Evolutionary conservation across 163 green algal genomes (phyloP), one percentile per base, ranked within the genome.

Genomic region (Smithsoniella earleae): DNA sequence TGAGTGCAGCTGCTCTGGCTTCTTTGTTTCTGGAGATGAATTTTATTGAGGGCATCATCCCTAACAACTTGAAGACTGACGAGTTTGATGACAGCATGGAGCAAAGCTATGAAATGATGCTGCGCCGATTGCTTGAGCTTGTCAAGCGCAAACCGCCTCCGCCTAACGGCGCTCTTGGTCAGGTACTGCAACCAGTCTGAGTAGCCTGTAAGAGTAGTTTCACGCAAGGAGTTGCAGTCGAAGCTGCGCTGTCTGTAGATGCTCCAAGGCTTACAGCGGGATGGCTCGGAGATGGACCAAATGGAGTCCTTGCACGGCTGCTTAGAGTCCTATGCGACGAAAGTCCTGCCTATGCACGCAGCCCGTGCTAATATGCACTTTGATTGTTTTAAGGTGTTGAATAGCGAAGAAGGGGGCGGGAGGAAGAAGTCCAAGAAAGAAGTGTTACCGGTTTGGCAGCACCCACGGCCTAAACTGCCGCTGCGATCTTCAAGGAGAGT

Each of bases 1-100:
- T 69, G 58, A 69, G 58, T 34, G 58, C 58, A 3, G 58, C 58
- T 38, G 58, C 27, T 45, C 58, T 69, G 58, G 58, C 58, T 22
- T 69, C 58, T n/a, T 13, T 69, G 58, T 69, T 69, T 13, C 25
- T 69, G 5, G 58, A 69, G 25, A 69, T 69, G 58, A 69, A 69
- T 13, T 69, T 69, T 1, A 69, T 69, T 1, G 58, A 69, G 16
- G 58, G 58, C 25, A 69, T 69, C 25, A 69, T 69, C 6, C 58
- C 58, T 4, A 69, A 31, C 58, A 69, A 31, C 34, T 34, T 69
- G 30, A 69, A 69, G 34, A 43, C 58, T 28, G 58, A 69, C 43
- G 6, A 30, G 6, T 69, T 69, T 43, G 58, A 69, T 1, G 58
- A 69, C 40, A 69, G 58, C 58, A 69, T 69, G 8, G 58, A 69